Evolutionary conservation across 2,329 filamentous ascomycete genomes (phyloP).

Genomic region (Apiospora rasikravindrae): DNA sequence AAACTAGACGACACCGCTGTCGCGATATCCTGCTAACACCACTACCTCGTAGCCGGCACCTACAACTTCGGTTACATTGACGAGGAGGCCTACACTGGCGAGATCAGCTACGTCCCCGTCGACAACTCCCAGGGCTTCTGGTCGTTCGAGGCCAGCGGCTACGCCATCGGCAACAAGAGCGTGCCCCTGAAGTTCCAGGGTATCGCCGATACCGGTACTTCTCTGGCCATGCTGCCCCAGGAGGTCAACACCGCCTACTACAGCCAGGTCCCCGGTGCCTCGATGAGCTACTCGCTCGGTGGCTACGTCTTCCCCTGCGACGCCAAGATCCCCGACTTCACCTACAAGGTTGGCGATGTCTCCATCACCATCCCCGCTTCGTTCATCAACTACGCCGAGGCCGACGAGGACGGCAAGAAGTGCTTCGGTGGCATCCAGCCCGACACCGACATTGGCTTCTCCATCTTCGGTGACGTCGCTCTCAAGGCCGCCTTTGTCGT

Average conservation of each 20-base stretch:
- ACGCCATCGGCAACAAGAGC: constrained; percentile 50
- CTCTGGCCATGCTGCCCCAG: constrained; percentile 62
- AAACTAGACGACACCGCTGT: background rate
- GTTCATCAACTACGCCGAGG: constrained; percentile 55
- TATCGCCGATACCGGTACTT: constrained; percentile 69
- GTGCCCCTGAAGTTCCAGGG: constrained; percentile 23
- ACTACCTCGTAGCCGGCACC: constrained; percentile 34
- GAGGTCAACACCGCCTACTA: constrained; percentile 62
- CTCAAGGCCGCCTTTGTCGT: constrained; percentile 27
- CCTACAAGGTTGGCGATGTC: constrained; percentile 37
- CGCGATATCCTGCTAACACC: constrained; percentile 17
- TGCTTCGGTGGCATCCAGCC: constrained; percentile 67
- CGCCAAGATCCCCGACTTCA: constrained; percentile 50
- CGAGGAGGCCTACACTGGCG: constrained; percentile 59
- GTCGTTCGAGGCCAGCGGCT: constrained; percentile 63
- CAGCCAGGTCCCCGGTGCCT: constrained; percentile 55
- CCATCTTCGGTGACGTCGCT: constrained; percentile 26
- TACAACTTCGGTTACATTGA: constrained; percentile 57
- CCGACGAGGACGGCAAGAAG: constrained; percentile 45
- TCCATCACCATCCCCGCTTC: constrained; percentile 55
- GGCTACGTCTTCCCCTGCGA: constrained; percentile 64
- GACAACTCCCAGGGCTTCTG: constrained; percentile 65
- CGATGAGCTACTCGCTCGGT: constrained; percentile 47
- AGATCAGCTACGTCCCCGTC: constrained; percentile 61
- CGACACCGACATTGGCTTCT: constrained; percentile 26